phyloP scores from a whole-genome alignment of 768 basidiomycete species.

The Pleurotus eryngii region DNA sequence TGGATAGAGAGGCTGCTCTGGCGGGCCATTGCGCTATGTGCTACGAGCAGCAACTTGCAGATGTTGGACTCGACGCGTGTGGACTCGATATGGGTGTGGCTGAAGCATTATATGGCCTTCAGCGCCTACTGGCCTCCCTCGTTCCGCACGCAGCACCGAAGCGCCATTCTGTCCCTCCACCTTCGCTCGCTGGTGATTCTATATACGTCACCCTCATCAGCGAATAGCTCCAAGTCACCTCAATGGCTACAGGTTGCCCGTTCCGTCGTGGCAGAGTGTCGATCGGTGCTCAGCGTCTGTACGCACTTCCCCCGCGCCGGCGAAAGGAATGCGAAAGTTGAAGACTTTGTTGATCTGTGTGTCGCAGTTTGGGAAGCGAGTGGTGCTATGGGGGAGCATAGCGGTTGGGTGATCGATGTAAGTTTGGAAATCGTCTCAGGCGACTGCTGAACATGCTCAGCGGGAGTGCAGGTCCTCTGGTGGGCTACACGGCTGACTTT shows the following conservation, averaged over 20 bases:
- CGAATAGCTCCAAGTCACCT: conserved; percentile 29
- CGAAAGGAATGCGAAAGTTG: conserved; percentile 71
- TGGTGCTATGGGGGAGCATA: conserved; percentile 57
- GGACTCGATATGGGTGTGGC: conserved; percentile 57
- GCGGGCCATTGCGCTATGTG: conserved; percentile 67
- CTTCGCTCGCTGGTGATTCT: conserved; percentile 64
- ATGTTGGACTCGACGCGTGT: conserved; percentile 26
- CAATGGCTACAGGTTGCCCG: conserved; percentile 66
- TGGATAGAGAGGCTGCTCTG: conserved; percentile 84
- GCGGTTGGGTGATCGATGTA: conserved; percentile 82
- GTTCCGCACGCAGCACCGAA: conserved; percentile 77
- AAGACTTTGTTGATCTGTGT: conserved; percentile 78
- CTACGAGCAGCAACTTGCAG: conserved; percentile 40
- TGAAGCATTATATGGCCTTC: conserved; percentile 58
- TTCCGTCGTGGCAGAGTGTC: conserved; percentile 68
- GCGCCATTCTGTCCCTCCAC: conserved; percentile 65
- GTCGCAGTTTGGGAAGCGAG: conserved; percentile 80
- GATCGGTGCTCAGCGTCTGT: conserved; percentile 59
- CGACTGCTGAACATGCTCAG: neutral
- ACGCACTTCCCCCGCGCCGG: conserved; percentile 83
- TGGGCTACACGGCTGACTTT: conserved; percentile 94
- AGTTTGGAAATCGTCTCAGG: conserved; percentile 26
- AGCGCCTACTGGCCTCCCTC: conserved; percentile 72
- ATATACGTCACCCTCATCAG: conserved; percentile 10
- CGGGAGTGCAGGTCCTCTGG: conserved; percentile 67